Evolutionary conservation across 768 basidiomycete species (phyloP).

Genomic region (Trametes punicea): DNA sequence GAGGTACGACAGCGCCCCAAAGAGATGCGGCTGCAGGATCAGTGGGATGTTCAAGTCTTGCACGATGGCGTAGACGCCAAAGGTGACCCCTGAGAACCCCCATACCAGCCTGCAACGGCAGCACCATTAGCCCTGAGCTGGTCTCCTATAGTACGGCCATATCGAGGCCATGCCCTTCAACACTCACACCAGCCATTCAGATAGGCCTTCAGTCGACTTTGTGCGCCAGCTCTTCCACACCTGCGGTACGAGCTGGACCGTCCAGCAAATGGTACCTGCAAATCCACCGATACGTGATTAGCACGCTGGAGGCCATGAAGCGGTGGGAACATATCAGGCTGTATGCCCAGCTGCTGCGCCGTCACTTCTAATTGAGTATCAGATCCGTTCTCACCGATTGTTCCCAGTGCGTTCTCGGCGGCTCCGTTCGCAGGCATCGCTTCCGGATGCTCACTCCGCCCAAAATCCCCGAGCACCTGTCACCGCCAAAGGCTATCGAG

Average conservation of each 20-base stretch:
- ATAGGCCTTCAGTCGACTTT: conserved; percentile 70
- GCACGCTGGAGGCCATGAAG: too few relatives aligned
- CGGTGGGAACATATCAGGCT: too few relatives aligned
- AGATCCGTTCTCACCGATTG: conserved; percentile 20
- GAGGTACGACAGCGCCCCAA: conserved; percentile 53
- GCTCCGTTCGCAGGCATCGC: conserved; percentile 23
- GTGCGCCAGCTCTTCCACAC: conserved; percentile 67
- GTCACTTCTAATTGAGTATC: neutral
- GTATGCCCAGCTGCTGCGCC: too few relatives aligned
- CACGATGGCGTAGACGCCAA: conserved; percentile 64
- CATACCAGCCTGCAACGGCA: conserved; percentile 62
- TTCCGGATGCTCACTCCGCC: too few relatives aligned
- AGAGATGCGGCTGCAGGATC: conserved; percentile 62
- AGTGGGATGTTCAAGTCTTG: conserved; percentile 70
- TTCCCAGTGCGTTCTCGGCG: conserved; percentile 27
- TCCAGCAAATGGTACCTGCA: conserved; percentile 65
- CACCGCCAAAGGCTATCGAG: too few relatives aligned
- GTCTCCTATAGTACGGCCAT: neutral
- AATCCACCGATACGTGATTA: too few relatives aligned
- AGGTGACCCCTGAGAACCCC: conserved; percentile 53
- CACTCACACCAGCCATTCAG: conserved; percentile 58
- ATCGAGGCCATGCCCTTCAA: neutral
- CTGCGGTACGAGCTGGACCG: conserved; percentile 63
- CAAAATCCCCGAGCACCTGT: too few relatives aligned
- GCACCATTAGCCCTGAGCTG: too few relatives aligned